These are phyloP conservation scores for Ganoderma multipileum DNA, from an alignment of 1,284 basidiomycete species.

Conservation along the genomic window DNA sequence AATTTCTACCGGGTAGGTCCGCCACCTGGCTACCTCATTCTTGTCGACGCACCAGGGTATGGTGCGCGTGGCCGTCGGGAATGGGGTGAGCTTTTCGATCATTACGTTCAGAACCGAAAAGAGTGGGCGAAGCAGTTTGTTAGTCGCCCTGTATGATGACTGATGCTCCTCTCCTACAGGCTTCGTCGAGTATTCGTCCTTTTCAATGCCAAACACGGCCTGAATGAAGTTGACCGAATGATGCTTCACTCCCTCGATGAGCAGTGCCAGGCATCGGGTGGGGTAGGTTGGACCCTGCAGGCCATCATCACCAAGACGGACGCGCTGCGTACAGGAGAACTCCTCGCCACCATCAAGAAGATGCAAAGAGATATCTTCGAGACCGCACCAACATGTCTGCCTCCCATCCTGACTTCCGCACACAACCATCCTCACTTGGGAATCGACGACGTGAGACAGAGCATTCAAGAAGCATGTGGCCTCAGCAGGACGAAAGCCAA, in stretches of 20 bases:
- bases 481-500: conserved; percentile 27
- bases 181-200: conserved; percentile 73
- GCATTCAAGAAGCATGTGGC: conserved; percentile 63
- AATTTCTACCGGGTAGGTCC: conserved; percentile 74
- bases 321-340: conserved; percentile 44
- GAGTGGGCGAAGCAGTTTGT: conserved; percentile 51
- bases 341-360: conserved; percentile 41
- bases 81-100: conserved; percentile 74
- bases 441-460: conserved; percentile 59
- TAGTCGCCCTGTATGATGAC: not conserved
- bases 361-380: conserved; percentile 51
- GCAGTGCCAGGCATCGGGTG: conserved; percentile 44
- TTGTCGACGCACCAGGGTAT: conserved; percentile 83
- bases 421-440: conserved; percentile 58
- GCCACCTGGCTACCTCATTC: conserved; percentile 59
- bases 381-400: conserved; percentile 65
- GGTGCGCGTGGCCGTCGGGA: conserved; percentile 73
- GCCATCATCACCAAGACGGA: conserved; percentile 78
- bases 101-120: conserved; percentile 63
- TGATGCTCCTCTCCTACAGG: conserved; percentile 43
- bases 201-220: conserved; percentile 69
- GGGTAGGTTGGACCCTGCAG: conserved; percentile 63
- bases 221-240: conserved; percentile 59
- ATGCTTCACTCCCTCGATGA: conserved; percentile 65
- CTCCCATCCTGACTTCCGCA: conserved; percentile 65